Evolutionary conservation across 2,329 filamentous ascomycete species (phyloP), one percentile per base, ranked within the genome.

Genomic region (Fusarium tupiense): DNA sequence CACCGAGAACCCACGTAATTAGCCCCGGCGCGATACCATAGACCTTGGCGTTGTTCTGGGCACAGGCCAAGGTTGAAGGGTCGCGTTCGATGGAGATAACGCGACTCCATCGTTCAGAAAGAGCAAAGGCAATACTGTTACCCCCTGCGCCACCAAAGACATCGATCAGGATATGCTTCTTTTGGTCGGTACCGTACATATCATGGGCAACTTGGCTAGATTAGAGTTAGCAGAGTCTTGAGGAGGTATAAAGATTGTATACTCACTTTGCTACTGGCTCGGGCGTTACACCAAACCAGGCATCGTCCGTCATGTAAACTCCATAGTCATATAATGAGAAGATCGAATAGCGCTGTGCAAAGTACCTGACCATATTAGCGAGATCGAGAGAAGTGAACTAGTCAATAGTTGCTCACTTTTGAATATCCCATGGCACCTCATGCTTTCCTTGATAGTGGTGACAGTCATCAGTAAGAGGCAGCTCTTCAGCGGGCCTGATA

Each of bases 221-320:
- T 13, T n/a, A 24, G 7, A 16, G 49, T 72, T 60, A 73, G 67
- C 33, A 19, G 8, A n/a, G 35, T 6, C 3, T 13, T 19, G 24
- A 14, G 61, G 60, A 56, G 64, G 29, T 20, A 24, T 7, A 13
- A 38, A 49, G 53, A 47, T 38, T 50, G 35, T 47, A 47, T 58
- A 84, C 87, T 78, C 86, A 96, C 94, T 88, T 91, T 69, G 96
- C 96, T 35, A 99, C 90, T 9, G 94, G 93, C 82, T 99, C 96
- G 20, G 96, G 95, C 0, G 97, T 99, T 13, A 98, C 95, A 63
- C 95, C 96, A 81, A 96, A 99, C 96, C 96, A 99, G 61, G 95
- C 93, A 83, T 96, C 92, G 81, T 97, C 92, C 1, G 97, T 99
- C 87, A 99, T 91, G 86, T 91, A 92, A 75, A 99, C 89, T 63